A percentile compares a stretch with the other conserved stretches of the same genome.
phyloP scores from a whole-genome alignment of 169 alveolate species.

The Sarcocystis neurona region DNA sequence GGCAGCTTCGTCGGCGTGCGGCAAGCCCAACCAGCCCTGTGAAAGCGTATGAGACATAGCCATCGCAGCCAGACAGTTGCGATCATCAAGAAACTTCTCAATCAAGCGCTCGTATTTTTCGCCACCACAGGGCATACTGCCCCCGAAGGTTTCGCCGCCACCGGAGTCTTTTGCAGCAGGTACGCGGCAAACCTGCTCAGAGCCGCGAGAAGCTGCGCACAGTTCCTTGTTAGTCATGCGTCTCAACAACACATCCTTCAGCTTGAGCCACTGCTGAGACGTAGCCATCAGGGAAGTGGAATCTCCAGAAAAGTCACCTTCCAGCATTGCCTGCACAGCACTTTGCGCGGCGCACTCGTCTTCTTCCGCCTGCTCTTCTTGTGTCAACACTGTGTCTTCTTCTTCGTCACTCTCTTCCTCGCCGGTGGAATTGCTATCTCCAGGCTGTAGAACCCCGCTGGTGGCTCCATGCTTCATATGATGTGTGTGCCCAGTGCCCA shows the following conservation, averaged over 20 bases:
- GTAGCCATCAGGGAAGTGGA: neutral
- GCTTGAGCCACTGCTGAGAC: conserved; percentile 32
- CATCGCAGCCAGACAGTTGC: conserved; percentile 25
- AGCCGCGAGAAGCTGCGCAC: neutral
- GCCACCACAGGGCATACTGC: conserved; percentile 38
- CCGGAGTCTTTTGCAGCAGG: neutral
- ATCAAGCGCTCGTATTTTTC: conserved; percentile 7
- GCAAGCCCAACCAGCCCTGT: conserved; percentile 56
- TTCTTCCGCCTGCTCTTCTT: conserved; percentile 24
- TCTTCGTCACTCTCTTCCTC: conserved; percentile 20
- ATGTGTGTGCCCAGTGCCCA: neutral
- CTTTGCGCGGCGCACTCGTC: conserved; percentile 40
- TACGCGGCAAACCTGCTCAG: conserved; percentile 2
- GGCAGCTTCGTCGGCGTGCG: neutral
- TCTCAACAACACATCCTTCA: neutral
- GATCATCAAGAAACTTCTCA: neutral
- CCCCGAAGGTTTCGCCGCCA: neutral
- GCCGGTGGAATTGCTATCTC: neutral
- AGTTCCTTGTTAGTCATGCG: conserved; percentile 27
- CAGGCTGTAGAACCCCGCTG: too few relatives aligned
- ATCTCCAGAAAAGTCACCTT: neutral
- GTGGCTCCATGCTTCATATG: too few relatives aligned
- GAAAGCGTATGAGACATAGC: conserved; percentile 8
- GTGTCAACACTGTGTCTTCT: neutral
- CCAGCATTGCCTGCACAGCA: neutral